These are phyloP conservation scores for Pythium rhizo-oryzae DNA, from an alignment of 352 stramenopile species.

Conservation along the genomic window DNA sequence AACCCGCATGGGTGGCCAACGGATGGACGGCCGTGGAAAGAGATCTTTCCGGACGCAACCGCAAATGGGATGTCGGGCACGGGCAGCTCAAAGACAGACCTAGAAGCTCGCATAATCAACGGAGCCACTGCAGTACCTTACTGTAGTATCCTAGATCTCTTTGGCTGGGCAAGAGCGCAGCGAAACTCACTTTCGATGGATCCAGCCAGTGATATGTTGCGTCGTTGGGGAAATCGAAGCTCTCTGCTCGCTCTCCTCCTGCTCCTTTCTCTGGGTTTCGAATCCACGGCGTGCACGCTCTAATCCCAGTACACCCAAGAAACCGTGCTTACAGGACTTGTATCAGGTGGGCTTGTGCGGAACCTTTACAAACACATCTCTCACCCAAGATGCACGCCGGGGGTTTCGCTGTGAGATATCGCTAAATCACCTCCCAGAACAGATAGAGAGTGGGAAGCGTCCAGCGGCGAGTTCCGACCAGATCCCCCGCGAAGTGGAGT, in stretches of 20 bases:
- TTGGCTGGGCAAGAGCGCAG: too few species aligned
- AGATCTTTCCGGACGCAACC: neutral
- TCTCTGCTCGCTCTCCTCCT: too few species aligned
- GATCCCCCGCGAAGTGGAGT: neutral
- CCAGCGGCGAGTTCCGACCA: neutral
- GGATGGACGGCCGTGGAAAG: neutral
- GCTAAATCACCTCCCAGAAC: neutral
- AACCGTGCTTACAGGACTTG: neutral
- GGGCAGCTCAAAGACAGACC: neutral
- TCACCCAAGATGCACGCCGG: neutral
- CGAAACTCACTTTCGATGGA: too few species aligned
- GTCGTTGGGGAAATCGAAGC: too few species aligned
- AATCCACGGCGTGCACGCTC: too few species aligned
- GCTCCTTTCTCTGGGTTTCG: too few species aligned
- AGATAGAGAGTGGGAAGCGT: neutral
- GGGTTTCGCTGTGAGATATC: neutral
- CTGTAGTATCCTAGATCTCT: neutral
- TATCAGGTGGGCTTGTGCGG: too few species aligned
- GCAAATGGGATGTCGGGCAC: neutral
- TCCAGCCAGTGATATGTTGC: too few species aligned
- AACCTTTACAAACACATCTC: neutral
- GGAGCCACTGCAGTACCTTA: neutral
- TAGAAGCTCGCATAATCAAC: neutral
- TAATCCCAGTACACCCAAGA: constrained; percentile 3
- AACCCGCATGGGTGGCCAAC: neutral